Conservation (phyloP, 2,329 filamentous ascomycete species). For the Aspergillus brunneoviolaceus region DNA sequence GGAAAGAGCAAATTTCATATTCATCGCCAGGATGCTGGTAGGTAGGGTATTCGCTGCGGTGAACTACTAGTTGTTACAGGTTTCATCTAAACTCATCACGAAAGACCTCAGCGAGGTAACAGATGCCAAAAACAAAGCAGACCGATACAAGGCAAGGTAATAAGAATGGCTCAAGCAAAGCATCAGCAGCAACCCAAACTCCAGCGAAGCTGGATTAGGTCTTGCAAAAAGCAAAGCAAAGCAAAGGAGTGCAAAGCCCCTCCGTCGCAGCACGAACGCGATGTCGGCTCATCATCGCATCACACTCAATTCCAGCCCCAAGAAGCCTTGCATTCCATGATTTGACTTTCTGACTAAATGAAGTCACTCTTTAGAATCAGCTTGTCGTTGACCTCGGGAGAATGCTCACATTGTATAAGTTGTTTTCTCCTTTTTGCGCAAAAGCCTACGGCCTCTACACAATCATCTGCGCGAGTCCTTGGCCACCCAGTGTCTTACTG, state of each 20-base stretch:
- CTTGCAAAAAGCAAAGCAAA: neutral
- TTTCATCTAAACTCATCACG: conserved; percentile 11
- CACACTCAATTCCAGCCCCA: conserved; percentile 12
- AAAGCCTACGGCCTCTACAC: conserved; percentile 53
- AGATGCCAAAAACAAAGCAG: conserved; percentile 5
- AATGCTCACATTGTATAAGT: neutral
- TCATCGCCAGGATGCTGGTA: conserved; percentile 21
- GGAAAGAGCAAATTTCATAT: conserved; percentile 8
- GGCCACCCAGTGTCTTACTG: conserved; percentile 94
- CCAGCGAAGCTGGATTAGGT: neutral
- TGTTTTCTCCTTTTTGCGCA: neutral
- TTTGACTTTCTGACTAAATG: neutral
- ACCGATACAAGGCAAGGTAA: conserved; percentile 6
- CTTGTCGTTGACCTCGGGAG: neutral
- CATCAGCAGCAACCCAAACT: conserved; percentile 1
- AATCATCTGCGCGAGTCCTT: conserved; percentile 96
- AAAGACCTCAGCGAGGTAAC: neutral
- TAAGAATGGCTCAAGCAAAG: neutral
- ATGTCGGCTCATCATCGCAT: conserved; percentile 25
- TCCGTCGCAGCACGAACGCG: conserved; percentile 18
- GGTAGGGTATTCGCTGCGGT: conserved; percentile 21
- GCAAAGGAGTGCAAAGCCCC: conserved; percentile 12
- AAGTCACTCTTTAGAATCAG: neutral
- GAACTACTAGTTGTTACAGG: conserved; percentile 15
- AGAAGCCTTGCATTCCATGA: neutral